Base-by-base conservation (phyloP, 2,329 filamentous ascomycete species). In the Coniochaeta prunicola region DNA sequence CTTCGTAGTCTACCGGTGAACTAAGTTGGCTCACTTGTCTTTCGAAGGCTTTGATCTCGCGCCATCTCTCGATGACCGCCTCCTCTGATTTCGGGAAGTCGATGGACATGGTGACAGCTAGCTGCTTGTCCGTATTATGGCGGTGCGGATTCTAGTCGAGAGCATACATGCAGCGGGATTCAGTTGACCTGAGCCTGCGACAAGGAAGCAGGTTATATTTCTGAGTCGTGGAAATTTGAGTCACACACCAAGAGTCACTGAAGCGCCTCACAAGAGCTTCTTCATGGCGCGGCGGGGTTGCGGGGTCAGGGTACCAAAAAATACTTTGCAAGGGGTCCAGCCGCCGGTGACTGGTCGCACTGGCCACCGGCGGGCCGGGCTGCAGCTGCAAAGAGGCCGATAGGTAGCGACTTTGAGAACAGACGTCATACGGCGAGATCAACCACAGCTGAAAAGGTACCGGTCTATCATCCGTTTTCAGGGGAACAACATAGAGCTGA, bases 21-120 rank as follows among this genome's bases (percentile, higher is more conserved):
- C 33, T 12, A 34, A 56, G 64, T 24, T 21, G 45, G n/a, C 71
- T 57, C 64, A 93, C 85, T 78, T 96, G 91, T 63, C 88, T 86
- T 71, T 90, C 85, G 73, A 97, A 97, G 66, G 94, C 94, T 69
- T 93, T 84, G 72, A 96, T 94, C 71, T 94, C 90, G 71, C 87
- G 89, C 94, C 93, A 99, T 77, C 86, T 83, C 71, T 87, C 80
- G 73, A 97, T 86, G 73, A 92, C 84, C 63, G 80, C 83, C 78
- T 96, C 89, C 81, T 97, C 93, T 75, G 94, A 90, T 74, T 90
- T 89, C 59, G 93, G 89, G 74, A 97, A 97, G 76, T 93, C 85
- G 78, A 97, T 93, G 70, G 89, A 91, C 89, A 92, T 91, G 65
- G 62, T 73, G 65, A n/a, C 9, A 19, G 24, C 54, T 40, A 4